Conservation (phyloP, 1,139 yeast genomes). For the Kodamaea arcana region DNA sequence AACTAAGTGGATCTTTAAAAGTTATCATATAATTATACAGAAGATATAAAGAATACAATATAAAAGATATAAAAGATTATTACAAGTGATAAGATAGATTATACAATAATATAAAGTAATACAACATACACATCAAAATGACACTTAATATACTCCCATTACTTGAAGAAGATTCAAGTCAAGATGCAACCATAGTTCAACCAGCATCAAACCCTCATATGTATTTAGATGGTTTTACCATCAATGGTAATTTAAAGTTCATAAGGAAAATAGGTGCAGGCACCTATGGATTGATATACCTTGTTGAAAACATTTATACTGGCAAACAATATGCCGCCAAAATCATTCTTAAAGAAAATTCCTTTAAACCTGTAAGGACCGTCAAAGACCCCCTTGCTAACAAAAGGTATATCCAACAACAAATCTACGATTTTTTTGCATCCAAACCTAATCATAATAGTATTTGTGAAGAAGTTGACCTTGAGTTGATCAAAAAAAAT, state of each 20-base stretch:
- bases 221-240: conserved; percentile 22
- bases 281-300: conserved; percentile 81
- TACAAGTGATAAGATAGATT: too few relatives aligned
- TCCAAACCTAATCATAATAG: conserved; percentile 11
- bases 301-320: conserved; percentile 54
- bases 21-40: too few relatives aligned
- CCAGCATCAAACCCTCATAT: conserved; percentile 7
- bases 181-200: background rate
- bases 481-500: conserved; percentile 39
- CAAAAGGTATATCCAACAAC: conserved; percentile 30
- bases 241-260: conserved; percentile 44
- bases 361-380: conserved; percentile 14
- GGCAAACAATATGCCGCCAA: conserved; percentile 66
- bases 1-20: background rate
- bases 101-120: background rate
- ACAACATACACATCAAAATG: conserved; percentile 1
- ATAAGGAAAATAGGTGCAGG: conserved; percentile 76
- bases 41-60: too few relatives aligned
- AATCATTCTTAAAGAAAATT: conserved; percentile 53
- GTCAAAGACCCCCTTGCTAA: conserved; percentile 24
- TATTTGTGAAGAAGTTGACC: conserved; percentile 29
- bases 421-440: conserved; percentile 28
- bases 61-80: too few relatives aligned
- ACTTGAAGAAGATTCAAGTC: conserved; percentile 1
- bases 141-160: conserved; percentile 5